Conservation (phyloP, 768 basidiomycete species). For the Agrocybe pediades region DNA sequence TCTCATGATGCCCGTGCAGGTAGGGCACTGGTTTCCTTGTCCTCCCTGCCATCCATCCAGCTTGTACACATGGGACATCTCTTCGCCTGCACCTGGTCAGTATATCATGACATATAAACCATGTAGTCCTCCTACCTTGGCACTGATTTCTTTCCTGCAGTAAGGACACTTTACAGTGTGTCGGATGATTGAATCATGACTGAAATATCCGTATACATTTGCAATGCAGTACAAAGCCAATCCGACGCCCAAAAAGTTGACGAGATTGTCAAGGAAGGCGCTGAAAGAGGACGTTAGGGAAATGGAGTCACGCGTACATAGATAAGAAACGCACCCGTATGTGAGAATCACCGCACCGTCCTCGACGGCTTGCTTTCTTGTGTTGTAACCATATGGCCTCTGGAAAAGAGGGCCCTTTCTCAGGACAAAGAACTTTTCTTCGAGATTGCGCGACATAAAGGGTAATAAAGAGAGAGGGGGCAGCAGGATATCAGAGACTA, state of each 20-base stretch:
- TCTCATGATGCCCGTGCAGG: background rate
- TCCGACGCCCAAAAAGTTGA: slow-evolving; percentile 42
- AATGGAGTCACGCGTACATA: background rate
- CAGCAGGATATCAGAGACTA: slow-evolving; percentile 43
- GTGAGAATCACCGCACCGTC: slow-evolving; percentile 47
- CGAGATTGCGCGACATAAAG: slow-evolving; percentile 43
- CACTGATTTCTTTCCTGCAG: slow-evolving; percentile 44
- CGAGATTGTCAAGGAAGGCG: slow-evolving; percentile 35
- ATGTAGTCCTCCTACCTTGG: slow-evolving; percentile 31
- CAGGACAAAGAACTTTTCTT: slow-evolving; percentile 43
- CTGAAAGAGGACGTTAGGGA: slow-evolving; percentile 20
- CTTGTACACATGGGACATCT: slow-evolving; percentile 43
- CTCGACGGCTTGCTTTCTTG: slow-evolving; percentile 40
- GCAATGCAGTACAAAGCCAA: slow-evolving; percentile 38
- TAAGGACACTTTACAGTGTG: slow-evolving; percentile 39
- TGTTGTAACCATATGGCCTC: slow-evolving; percentile 36
- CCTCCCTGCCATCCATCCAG: slow-evolving; percentile 45
- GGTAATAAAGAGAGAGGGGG: slow-evolving; percentile 44
- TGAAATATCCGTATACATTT: slow-evolving; percentile 34
- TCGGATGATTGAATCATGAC: slow-evolving; percentile 43
- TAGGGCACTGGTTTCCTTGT: slow-evolving; percentile 27
- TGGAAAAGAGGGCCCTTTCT: slow-evolving; percentile 32
- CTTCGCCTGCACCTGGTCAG: slow-evolving; percentile 26
- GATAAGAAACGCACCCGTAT: slow-evolving; percentile 26
- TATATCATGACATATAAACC: background rate